Conservation (phyloP, 371 early-diverging fungal species). For the Mortierella sp. region DNA sequence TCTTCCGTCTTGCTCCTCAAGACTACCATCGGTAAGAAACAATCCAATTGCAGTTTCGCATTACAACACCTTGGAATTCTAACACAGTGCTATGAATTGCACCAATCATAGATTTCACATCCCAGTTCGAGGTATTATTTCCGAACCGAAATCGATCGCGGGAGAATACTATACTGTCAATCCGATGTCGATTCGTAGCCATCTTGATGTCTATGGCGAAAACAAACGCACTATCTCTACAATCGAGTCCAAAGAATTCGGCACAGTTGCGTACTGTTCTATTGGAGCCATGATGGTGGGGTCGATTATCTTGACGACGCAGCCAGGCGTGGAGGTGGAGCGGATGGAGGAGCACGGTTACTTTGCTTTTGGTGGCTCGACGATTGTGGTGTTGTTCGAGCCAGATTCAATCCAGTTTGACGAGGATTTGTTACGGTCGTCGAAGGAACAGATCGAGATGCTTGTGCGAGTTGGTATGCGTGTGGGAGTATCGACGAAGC, state of each 20-base stretch:
- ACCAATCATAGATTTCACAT: slow-evolving; percentile 70
- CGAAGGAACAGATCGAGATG: slow-evolving; percentile 68
- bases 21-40: slow-evolving; percentile 83
- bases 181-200: slow-evolving; percentile 88
- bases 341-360: slow-evolving; percentile 89
- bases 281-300: slow-evolving; percentile 94
- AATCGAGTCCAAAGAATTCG: slow-evolving; percentile 78
- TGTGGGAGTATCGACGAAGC: slow-evolving; percentile 54
- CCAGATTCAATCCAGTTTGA: slow-evolving; percentile 73
- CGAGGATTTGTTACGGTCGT: slow-evolving; percentile 67
- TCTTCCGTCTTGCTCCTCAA: slow-evolving; percentile 90
- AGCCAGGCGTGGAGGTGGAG: slow-evolving; percentile 64
- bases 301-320: slow-evolving; percentile 78
- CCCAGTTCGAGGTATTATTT: slow-evolving; percentile 82
- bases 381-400: slow-evolving; percentile 81
- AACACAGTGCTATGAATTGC: neutral
- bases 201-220: slow-evolving; percentile 87
- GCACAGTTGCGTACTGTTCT: slow-evolving; percentile 78
- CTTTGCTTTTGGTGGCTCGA: slow-evolving; percentile 87
- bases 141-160: slow-evolving; percentile 67
- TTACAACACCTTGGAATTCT: neutral
- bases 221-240: slow-evolving; percentile 82
- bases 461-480: slow-evolving; percentile 62
- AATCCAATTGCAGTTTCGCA: neutral
- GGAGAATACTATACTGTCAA: slow-evolving; percentile 90